Percentiles rank a stretch among this genome's conserved stretches.
These are phyloP conservation scores for Exophiala aquamarina DNA, from an alignment of 2,329 filamentous ascomycete species.

Conservation along the genomic window DNA sequence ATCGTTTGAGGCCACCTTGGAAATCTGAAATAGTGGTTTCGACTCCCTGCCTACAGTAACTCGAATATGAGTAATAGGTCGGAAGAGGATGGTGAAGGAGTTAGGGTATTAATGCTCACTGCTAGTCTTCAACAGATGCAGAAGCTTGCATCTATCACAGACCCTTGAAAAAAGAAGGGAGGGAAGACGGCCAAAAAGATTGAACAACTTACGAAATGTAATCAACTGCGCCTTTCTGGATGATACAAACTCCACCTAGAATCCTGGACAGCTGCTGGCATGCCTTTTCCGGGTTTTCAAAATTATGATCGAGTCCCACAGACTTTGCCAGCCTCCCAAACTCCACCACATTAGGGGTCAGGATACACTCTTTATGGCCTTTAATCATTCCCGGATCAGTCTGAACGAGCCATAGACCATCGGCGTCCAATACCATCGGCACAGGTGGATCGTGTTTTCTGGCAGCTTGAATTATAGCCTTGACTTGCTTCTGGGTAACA, in stretches of 20 bases:
- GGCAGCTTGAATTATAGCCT: constrained; percentile 75
- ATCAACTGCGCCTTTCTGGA: constrained; percentile 85
- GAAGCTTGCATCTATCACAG: too few relatives aligned
- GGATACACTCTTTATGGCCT: constrained; percentile 78
- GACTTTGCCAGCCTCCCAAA: constrained; percentile 79
- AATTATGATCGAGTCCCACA: constrained; percentile 60
- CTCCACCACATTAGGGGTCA: constrained; percentile 95
- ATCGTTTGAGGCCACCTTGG: constrained; percentile 80
- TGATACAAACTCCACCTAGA: constrained; percentile 82
- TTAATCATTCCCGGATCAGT: constrained; percentile 72
- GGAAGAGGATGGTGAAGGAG: too few relatives aligned
- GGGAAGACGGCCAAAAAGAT: too few relatives aligned
- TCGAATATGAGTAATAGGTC: too few relatives aligned
- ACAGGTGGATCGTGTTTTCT: constrained; percentile 61
- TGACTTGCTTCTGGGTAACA: constrained; percentile 85
- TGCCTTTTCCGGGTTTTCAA: constrained; percentile 45
- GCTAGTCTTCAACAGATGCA: too few relatives aligned
- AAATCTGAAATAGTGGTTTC: constrained; percentile 74
- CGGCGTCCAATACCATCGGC: constrained; percentile 87
- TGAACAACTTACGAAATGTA: constrained; percentile 59
- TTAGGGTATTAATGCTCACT: too few relatives aligned
- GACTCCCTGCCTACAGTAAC: constrained; percentile 64
- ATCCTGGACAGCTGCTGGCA: constrained; percentile 70
- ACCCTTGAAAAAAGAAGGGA: too few relatives aligned
- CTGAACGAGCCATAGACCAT: constrained; percentile 78